Evolutionary conservation across 768 basidiomycete genomes (phyloP), one percentile per base, ranked within the genome.

Genomic region (Trichaptum fuscoviolaceum): DNA sequence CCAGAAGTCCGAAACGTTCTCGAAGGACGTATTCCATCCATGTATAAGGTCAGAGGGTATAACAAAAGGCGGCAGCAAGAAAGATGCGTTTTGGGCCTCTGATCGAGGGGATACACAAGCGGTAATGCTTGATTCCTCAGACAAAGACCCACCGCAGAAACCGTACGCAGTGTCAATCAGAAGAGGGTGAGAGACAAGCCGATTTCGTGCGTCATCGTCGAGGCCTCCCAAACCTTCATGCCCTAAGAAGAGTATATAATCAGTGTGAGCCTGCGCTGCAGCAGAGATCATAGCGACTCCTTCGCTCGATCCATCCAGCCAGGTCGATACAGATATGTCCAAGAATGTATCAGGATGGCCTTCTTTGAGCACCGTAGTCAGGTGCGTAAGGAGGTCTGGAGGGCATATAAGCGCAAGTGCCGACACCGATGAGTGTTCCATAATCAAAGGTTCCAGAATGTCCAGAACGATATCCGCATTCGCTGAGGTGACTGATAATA

Each of bases 41-140:
- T 70, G 75, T 60, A 73, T 68, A 35, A 69, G 71, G 23, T 72
- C 64, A 0, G 75, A 67, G 10, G 83, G 83, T 34, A 84, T 69
- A 7, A 87, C 76, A 67, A 91, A 86, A 1, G 90, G 90, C 18
- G 90, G 90, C 2, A 85, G 71, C 1, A 91, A 76, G 73, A 83
- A 86, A 3, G 77, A 72, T 2, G 84, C 86, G 26, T 80, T 73
- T 34, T 78, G 78, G 24, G 76, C 71, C 8, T 68, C 66, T 0
- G 71, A 70, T 9, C 76, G 74, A 6, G 77, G 72, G n/a, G 68
- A 63, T 58, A 81, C 66, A 12, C 42, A 52, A 12, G 42, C 15
- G 42, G 42, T 12, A 52, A 20, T 52, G 15, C 42, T 20, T 52
- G 42, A 52, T 52, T 12, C 42, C 42, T 12, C 10, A 15, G 5